Evolutionary conservation across 2,329 filamentous ascomycete genomes (phyloP), one percentile per base, ranked within the genome.

Genomic region (Conoideocrella luteorostrata): DNA sequence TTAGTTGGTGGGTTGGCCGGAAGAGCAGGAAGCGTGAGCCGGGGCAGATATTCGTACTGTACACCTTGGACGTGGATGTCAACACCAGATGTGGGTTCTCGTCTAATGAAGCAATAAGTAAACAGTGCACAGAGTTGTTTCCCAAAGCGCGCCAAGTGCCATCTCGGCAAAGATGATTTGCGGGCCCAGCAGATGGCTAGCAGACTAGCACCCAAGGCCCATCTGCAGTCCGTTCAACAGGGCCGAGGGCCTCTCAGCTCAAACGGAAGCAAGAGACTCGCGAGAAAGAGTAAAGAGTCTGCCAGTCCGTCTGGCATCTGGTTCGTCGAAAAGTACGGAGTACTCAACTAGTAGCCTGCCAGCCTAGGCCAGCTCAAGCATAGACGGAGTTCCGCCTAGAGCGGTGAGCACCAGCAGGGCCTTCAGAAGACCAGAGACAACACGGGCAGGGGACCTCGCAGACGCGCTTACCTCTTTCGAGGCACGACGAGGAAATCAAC

Each of bases 401-500:
- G 44, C 44, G 41, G 45, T 40, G 36, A 43, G 41, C 45, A 28
- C 32, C 30, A 35, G 44, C 41, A 44, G 37, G n/a, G n/a, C n/a
- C n/a, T n/a, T n/a, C n/a, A n/a, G n/a, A n/a, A n/a, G n/a, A n/a
- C n/a, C n/a, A n/a, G n/a, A n/a, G n/a, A n/a, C n/a, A n/a, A n/a
- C n/a, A n/a, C n/a, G n/a, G n/a, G n/a, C n/a, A n/a, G n/a, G n/a
- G 37, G 41, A 40, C 41, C 45, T 33, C 26, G 24, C 36, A 47
- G 46, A 44, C 46, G 62, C 62, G 62, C 62, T 61, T 64, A 53
- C 61, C 61, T 50, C 48, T 52, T 61, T 59, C 51, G 43, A 59
- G 56, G 45, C 56, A 57, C 54, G 57, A 55, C 59, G 38, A 55
- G 51, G 53, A 61, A 62, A 60, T 65, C 63, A 65, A 65, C 63